These are phyloP conservation scores for Nevesoporus exiguus DNA, from an alignment of 768 basidiomycete species.

Conservation along the genomic window DNA sequence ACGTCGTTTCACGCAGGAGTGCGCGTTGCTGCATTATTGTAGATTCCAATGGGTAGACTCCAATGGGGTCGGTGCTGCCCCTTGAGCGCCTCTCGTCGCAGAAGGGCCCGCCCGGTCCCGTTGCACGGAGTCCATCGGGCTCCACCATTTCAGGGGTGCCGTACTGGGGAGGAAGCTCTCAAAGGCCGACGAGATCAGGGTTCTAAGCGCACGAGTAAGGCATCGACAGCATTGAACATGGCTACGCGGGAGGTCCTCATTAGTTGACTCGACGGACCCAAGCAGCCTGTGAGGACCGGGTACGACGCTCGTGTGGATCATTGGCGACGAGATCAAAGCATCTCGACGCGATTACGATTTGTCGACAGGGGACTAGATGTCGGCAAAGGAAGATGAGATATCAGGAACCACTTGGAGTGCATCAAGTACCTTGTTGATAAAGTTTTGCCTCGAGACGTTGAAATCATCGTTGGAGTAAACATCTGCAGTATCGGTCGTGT, in stretches of 20 bases:
- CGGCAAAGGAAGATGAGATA: neutral
- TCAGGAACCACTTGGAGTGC: neutral
- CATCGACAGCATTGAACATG: conserved; percentile 35
- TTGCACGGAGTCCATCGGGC: too few relatives aligned
- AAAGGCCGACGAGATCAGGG: too few relatives aligned
- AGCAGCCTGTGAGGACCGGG: neutral
- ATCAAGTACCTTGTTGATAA: conserved; percentile 32
- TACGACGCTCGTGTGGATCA: neutral
- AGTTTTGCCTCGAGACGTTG: conserved; percentile 36
- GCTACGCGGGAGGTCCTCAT: conserved; percentile 32
- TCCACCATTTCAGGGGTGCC: too few relatives aligned
- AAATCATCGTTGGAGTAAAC: conserved; percentile 35
- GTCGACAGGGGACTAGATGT: conserved; percentile 31
- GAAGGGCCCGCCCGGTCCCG: too few relatives aligned
- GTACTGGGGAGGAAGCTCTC: too few relatives aligned
- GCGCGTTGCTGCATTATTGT: too few relatives aligned
- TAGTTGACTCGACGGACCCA: conserved; percentile 32
- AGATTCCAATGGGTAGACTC: too few relatives aligned
- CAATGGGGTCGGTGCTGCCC: too few relatives aligned
- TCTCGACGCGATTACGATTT: conserved; percentile 33
- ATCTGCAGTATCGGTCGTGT: conserved; percentile 39
- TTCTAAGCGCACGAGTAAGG: conserved; percentile 33
- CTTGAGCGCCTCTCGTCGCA: too few relatives aligned
- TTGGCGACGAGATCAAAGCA: conserved; percentile 17
- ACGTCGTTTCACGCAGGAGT: too few relatives aligned